phyloP scores from a whole-genome alignment of 2,329 filamentous ascomycete species.

The Cordyceps cicadae region DNA sequence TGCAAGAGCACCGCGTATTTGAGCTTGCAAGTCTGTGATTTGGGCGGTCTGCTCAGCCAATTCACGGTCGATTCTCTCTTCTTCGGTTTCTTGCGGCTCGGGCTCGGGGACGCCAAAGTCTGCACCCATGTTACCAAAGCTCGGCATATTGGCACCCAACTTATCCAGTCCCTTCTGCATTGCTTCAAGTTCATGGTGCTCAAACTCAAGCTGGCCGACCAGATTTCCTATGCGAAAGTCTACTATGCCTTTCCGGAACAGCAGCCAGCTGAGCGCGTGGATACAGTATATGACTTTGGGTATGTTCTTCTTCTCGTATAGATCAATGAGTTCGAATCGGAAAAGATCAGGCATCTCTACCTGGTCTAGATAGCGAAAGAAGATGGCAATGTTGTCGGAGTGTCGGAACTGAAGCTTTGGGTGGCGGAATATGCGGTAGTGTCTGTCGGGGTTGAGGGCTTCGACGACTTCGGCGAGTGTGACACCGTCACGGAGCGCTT shows the following conservation, averaged over 20 bases:
- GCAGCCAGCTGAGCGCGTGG: conserved; percentile 92
- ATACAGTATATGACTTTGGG: conserved; percentile 99
- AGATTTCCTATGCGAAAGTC: conserved; percentile 95
- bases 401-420: conserved; percentile 85
- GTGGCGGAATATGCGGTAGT: conserved; percentile 75
- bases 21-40: conserved; percentile 76
- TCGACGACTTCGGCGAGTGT: conserved; percentile 92
- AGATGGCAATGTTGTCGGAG: conserved; percentile 95
- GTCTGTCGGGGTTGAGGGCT: conserved; percentile 68
- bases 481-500: conserved; percentile 84
- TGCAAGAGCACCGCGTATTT: conserved; percentile 71
- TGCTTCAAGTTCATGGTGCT: conserved; percentile 92
- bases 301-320: conserved; percentile 99
- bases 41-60: conserved; percentile 64
- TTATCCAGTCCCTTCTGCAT: conserved; percentile 97
- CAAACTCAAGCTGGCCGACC: conserved; percentile 92
- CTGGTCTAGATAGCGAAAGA: conserved; percentile 88
- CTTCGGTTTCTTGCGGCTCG: conserved; percentile 78
- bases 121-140: conserved; percentile 93
- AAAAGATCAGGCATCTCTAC: conserved; percentile 92
- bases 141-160: conserved; percentile 90
- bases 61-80: conserved; percentile 78
- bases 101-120: conserved; percentile 79
- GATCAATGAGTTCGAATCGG: conserved; percentile 89
- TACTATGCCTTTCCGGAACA: conserved; percentile 89